Conservation (phyloP, 176 grass and related monocot species). For the Metroxylon sagu region DNA sequence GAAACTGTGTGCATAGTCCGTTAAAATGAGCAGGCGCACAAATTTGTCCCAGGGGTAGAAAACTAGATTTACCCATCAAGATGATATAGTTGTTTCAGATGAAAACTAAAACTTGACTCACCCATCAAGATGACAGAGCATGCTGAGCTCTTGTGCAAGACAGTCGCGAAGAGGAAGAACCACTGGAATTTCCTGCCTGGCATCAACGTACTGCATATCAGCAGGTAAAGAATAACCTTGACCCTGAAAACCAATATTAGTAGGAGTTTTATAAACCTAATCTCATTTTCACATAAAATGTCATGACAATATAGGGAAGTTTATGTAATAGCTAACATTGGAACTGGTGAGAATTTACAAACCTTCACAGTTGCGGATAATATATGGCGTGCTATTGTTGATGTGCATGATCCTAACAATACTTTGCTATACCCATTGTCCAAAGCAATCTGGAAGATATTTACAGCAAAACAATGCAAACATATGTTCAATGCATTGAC, state of each 20-base stretch:
- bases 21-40: constrained; percentile 9
- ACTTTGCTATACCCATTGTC: constrained; percentile 73
- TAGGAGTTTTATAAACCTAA: too few species aligned
- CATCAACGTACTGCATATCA: constrained; percentile 91
- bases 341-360: background rate
- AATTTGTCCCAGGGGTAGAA: too few species aligned
- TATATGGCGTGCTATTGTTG: constrained; percentile 72
- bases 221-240: constrained; percentile 90
- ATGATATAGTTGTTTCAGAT: constrained; percentile 1
- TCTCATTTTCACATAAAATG: too few species aligned
- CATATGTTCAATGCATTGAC: too few species aligned
- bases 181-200: constrained; percentile 62
- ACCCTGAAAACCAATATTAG: constrained; percentile 32
- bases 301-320: too few species aligned
- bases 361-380: constrained; percentile 82
- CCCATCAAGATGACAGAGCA: constrained; percentile 63
- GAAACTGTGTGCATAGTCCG: constrained; percentile 38
- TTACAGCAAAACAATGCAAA: background rate
- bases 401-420: constrained; percentile 74
- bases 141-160: constrained; percentile 52
- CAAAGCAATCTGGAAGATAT: constrained; percentile 48
- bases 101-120: constrained; percentile 14
- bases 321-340: too few species aligned
- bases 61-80: too few species aligned
- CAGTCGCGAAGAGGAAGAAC: constrained; percentile 76